Base-by-base conservation (phyloP, 129 eudicot species). In the Helichrysum umbraculigerum region DNA sequence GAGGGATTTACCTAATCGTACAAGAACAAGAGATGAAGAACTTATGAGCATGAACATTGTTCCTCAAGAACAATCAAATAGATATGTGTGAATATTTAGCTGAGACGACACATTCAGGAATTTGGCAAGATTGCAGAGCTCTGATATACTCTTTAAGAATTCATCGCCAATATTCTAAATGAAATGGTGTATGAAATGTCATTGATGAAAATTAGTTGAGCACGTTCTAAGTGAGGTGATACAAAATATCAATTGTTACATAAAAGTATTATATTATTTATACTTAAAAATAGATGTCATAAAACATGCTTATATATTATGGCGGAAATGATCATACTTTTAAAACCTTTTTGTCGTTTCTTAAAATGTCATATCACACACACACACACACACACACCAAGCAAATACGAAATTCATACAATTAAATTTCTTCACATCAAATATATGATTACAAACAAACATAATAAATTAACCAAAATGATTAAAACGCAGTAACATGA, bases 41-140 rank as follows among this genome's bases (percentile, higher is more conserved):
- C 4, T 35, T 7, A 37, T 4, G 20, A 59, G 28, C 12, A 77
- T 59, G 70, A 37, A 57, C 69, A 59, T 42, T 68, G 39, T 25
- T 52, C 52, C 21, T 7, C 30, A 16, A 64, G 44, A 21, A 30
- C 67, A 22, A 76, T 57, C 76, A 70, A 32, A 42, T 30, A 9
- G 63, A 60, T 70, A 3, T 64, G 71, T 64, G 71, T 63, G 63
- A 58, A 47, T 68, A 57, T 34, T 30, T 51, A 32, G 76, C 7
- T 32, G 39, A 74, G 79, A 54, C 50, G 11, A 54, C 37, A 19
- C 67, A 20, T 62, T 33, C 42, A 61, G 57, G 77, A 33, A 70
- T 62, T 57, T 47, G 51, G 44, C 47, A 47, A 44, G 71, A 32
- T 71, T 30, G 7, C 64, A 22, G n/a, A 69, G 17, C 12, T 63